These are phyloP conservation scores for Saksenaea oblongispora DNA, from an alignment of 371 early-diverging fungal species.

Conservation along the genomic window DNA sequence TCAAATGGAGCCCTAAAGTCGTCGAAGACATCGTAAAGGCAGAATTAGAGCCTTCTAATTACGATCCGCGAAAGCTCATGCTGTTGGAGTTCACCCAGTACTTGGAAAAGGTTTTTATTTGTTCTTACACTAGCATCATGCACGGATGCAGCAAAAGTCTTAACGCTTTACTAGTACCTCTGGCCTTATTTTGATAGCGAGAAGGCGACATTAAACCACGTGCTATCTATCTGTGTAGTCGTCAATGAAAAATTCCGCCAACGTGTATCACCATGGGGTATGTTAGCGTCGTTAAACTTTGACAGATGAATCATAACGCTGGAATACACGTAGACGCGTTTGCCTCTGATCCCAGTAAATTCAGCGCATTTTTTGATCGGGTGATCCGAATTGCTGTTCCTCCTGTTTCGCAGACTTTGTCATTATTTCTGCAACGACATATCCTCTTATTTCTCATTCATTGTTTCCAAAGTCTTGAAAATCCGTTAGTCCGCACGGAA, in stretches of 20 bases:
- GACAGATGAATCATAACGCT: conserved; percentile 8
- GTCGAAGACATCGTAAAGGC: conserved; percentile 61
- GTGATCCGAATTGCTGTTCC: conserved; percentile 48
- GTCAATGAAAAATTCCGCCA: conserved; percentile 86
- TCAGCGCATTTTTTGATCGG: conserved; percentile 57
- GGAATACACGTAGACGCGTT: conserved; percentile 38
- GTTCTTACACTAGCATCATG: not conserved
- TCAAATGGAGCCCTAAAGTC: conserved; percentile 52
- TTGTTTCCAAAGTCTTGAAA: conserved; percentile 84
- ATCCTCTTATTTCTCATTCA: conserved; percentile 73
- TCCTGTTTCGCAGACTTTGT: conserved; percentile 22
- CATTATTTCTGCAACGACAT: conserved; percentile 43
- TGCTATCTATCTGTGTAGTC: conserved; percentile 79
- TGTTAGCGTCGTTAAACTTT: conserved; percentile 6
- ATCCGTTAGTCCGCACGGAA: conserved; percentile 68
- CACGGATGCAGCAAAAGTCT: not conserved
- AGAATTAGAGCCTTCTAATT: conserved; percentile 57
- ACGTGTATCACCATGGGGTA: conserved; percentile 65
- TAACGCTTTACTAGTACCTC: conserved; percentile 54
- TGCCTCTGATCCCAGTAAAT: conserved; percentile 53
- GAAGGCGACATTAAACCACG: conserved; percentile 54
- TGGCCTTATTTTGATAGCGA: conserved; percentile 71
- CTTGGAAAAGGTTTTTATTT: conserved; percentile 68
- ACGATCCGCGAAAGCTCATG: conserved; percentile 56
- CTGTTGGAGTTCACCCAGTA: conserved; percentile 78